Evolutionary conservation across 257 asterid genomes (phyloP), one percentile per base, ranked within the genome.

Genomic region (Forsythia viridissima): DNA sequence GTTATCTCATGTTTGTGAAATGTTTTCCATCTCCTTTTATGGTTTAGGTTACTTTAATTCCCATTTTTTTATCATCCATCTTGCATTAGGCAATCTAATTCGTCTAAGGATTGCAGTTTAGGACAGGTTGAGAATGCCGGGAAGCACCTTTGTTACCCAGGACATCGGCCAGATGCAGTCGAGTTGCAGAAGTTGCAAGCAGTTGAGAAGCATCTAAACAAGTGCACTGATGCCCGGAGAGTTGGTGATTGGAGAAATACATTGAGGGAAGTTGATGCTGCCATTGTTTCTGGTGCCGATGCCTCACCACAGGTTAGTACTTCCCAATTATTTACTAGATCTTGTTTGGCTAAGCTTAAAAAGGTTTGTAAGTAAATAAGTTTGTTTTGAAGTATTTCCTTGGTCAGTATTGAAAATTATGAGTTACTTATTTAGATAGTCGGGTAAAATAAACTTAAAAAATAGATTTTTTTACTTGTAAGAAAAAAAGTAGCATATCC

Each of bases 201-300:
- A 8, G 83, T 95, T 15, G 99, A 95, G 82, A 88, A 81, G 82
- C 97, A 90, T 78, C 75, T 95, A 36, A 78, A 74, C 80, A 92
- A 84, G 81, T 92, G 97, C 72, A 79, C 87, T 18, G 91, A 85
- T 81, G 85, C 98, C 30, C 91, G 99, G 6, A 82, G 81, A 87
- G 89, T 82, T 70, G 86, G 92, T 73, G 97, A 95, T 72, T 95
- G 99, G 99, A 85, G 84, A 78, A 89, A 76, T 66, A 69, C 84
- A 11, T 77, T 93, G 83, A 87, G 87, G 74, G 99, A 93, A 81
- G 94, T 86, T 70, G 97, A 93, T 78, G 91, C 91, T 72, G 92
- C 96, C 80, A 90, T 93, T 85, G 90, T 90, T 74, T 85, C 93
- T 11, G 99, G 99, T 44, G 96, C 92, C 61, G 96, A 91, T 83